phyloP scores from a whole-genome alignment of 2,329 filamentous ascomycete species.

The Cladorrhinum sp. region DNA sequence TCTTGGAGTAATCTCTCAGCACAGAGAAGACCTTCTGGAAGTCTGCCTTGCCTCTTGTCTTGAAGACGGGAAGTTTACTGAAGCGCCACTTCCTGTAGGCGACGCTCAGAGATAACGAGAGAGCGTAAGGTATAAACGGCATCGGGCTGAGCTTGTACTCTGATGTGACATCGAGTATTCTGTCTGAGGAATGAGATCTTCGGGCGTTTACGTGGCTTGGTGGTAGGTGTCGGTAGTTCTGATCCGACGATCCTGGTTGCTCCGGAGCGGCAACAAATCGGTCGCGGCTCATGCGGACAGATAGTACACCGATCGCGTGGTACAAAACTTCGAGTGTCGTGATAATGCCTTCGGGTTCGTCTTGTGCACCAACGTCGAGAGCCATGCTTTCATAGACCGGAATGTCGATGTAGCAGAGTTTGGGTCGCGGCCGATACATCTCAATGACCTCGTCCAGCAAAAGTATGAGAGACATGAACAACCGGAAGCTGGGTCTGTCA shows the following conservation, averaged over 20 bases:
- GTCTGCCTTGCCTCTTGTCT: conserved; percentile 50
- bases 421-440: conserved; percentile 56
- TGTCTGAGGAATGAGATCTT: conserved; percentile 55
- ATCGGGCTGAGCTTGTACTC: conserved; percentile 51
- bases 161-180: conserved; percentile 53
- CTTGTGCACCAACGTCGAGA: conserved; percentile 50
- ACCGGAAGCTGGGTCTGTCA: conserved; percentile 53
- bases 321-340: conserved; percentile 62
- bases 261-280: conserved; percentile 27
- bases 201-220: conserved; percentile 52
- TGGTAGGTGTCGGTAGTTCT: conserved; percentile 41
- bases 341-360: conserved; percentile 47
- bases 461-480: conserved; percentile 53
- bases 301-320: conserved; percentile 61
- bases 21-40: conserved; percentile 55
- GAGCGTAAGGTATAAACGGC: conserved; percentile 59
- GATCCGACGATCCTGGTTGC: conserved; percentile 36
- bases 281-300: conserved; percentile 49
- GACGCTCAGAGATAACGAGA: conserved; percentile 59
- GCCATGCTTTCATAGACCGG: conserved; percentile 58
- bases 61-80: conserved; percentile 57
- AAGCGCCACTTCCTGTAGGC: conserved; percentile 63
- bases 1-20: conserved; percentile 50
- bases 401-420: conserved; percentile 49
- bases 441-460: conserved; percentile 58